phyloP scores from a whole-genome alignment of 2,329 filamentous ascomycete species.

The Talaromyces sp. region DNA sequence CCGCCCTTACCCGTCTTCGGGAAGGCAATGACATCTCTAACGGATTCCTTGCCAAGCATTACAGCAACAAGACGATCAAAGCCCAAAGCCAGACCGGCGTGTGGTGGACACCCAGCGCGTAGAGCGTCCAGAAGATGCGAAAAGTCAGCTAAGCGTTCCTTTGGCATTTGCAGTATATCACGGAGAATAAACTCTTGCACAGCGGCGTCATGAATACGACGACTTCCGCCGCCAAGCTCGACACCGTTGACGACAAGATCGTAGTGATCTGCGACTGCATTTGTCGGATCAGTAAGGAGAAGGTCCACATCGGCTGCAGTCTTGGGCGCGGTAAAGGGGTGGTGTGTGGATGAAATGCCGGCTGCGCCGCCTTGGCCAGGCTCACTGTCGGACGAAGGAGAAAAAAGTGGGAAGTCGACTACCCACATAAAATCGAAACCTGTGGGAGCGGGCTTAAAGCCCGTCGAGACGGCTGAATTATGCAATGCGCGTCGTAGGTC shows the following conservation, averaged over 20 bases:
- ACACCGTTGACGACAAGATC: conserved; percentile 95
- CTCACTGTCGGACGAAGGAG: conserved; percentile 64
- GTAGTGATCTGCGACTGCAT: conserved; percentile 83
- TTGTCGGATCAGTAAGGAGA: conserved; percentile 70
- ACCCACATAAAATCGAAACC: conserved; percentile 80
- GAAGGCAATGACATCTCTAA: conserved; percentile 94
- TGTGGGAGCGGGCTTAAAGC: conserved; percentile 54
- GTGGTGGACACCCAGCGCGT: conserved; percentile 84
- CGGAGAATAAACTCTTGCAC: conserved; percentile 85
- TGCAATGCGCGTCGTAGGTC: conserved; percentile 72
- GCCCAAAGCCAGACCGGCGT: conserved; percentile 89
- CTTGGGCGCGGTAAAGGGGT: conserved; percentile 91
- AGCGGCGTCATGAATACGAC: conserved; percentile 82
- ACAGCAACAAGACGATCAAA: conserved; percentile 86
- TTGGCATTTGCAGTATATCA: conserved; percentile 77
- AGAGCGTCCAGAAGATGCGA: conserved; percentile 81
- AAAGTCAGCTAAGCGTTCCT: conserved; percentile 76
- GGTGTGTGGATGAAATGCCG: conserved; percentile 85
- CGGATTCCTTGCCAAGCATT: conserved; percentile 73
- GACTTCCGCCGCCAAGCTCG: conserved; percentile 89
- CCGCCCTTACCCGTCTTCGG: conserved; percentile 91
- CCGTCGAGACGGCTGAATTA: conserved; percentile 66
- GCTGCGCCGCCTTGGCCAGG: conserved; percentile 81
- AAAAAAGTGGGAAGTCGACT: conserved; percentile 89
- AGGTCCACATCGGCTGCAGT: conserved; percentile 71